Conservation (phyloP, 768 basidiomycete species). For the Lactifluus subvellereus region DNA sequence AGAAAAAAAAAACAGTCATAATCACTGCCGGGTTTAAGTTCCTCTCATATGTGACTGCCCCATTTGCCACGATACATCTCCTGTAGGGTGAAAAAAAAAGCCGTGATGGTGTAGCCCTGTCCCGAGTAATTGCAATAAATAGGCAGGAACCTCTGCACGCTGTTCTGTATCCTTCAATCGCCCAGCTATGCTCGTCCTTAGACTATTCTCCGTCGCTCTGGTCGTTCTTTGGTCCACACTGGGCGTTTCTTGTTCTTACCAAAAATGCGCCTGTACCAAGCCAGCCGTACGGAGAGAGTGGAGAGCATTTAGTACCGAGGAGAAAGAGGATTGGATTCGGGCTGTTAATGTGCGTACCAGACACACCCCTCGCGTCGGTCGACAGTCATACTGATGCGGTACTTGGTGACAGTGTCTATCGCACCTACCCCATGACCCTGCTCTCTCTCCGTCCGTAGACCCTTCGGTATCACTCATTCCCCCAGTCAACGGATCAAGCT, state of each 20-base stretch:
- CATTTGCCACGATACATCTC: background rate
- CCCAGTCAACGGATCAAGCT: conserved; percentile 17
- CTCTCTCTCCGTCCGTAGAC: conserved; percentile 12
- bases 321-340: conserved; percentile 27
- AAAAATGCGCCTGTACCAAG: conserved; percentile 9
- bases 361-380: background rate
- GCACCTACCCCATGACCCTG: conserved; percentile 20
- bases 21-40: background rate
- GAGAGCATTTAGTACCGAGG: conserved; percentile 19
- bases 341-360: conserved; percentile 26
- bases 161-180: too few species aligned
- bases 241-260: background rate
- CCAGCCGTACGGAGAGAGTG: conserved; percentile 27
- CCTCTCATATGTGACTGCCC: too few species aligned
- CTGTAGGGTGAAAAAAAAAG: background rate
- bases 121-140: background rate
- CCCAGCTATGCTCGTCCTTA: background rate
- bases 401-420: conserved; percentile 18
- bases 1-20: too few species aligned
- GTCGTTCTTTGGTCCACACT: background rate
- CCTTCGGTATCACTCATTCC: conserved; percentile 18
- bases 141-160: background rate
- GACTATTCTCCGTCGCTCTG: background rate
- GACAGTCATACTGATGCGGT: background rate
- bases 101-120: background rate